Base-by-base conservation (phyloP, 73 alveolate genomes). In the Breviolum minutum region DNA sequence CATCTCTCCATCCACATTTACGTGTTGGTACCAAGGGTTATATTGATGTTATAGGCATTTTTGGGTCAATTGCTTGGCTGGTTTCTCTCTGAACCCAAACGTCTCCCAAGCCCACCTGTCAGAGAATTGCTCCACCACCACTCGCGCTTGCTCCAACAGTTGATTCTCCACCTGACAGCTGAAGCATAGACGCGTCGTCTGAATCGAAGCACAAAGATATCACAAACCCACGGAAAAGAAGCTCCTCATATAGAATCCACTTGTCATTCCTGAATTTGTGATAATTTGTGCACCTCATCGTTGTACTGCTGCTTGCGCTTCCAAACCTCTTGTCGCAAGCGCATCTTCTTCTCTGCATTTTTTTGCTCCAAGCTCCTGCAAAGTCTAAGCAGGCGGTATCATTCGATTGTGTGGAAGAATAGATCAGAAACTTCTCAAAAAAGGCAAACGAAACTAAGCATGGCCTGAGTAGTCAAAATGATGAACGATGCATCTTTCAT, bases 71-170 rank as follows among this genome's bases (percentile, higher is more conserved):
- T 40, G 54, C 54, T 40, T 40, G 54, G 54, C 54, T 40, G 54
- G 5, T 40, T 40, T 40, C 24, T 68, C 8, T 22, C 77, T 17
- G 77, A 2, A 14, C 77, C 87, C 87, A 27, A 32, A n/a, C 62
- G 1, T n/a, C 19, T 40, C 68, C 16, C 68, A 0, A 40, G 11
- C 82, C 60, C 77, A 48, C 98, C 98, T 92, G 90, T 92, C 98
- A 60, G n/a, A 64, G 68, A 48, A 74, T 61, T 26, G 20, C 82
- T 92, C 98, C 81, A 92, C 98, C 48, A 92, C 98, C 4, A 92
- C 90, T 2, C 90, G 90, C 2, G 89, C 98, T 92, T 92, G 90
- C 40, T 92, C 98, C 79, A 92, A 71, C 19, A 92, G 71, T 11
- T 63, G 61, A 27, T 60, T 92, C 48, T 92, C 98, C 74, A 92